Percentiles rank a stretch among this genome's conserved stretches.
phyloP scores from a whole-genome alignment of 2,329 filamentous ascomycete species.

The Xylaria arbuscula region DNA sequence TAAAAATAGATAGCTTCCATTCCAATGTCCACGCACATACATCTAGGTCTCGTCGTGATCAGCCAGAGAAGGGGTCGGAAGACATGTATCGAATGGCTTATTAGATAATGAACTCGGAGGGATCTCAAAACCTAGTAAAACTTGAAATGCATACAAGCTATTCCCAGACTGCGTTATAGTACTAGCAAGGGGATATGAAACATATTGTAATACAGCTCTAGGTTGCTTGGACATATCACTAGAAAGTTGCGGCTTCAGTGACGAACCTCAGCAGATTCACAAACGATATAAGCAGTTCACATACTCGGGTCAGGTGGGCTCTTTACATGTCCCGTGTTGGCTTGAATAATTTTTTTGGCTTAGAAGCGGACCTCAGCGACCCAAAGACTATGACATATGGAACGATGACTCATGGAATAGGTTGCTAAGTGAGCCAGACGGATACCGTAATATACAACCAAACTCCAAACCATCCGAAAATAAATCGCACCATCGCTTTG shows the following conservation, averaged over 20 bases:
- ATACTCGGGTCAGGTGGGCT: not conserved
- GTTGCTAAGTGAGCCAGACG: slow-evolving; percentile 5
- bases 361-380: not conserved
- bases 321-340: not conserved
- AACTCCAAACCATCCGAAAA: slow-evolving; percentile 7
- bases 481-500: slow-evolving; percentile 8
- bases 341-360: not conserved
- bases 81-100: no score
- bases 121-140: not conserved
- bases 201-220: not conserved
- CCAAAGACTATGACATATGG: not conserved
- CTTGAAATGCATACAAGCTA: not conserved
- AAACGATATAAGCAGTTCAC: not conserved
- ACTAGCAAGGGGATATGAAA: not conserved
- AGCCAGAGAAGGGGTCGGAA: no score
- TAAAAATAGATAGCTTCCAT: no score
- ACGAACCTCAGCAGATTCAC: not conserved
- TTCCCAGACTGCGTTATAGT: not conserved
- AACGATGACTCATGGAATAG: not conserved
- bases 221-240: not conserved
- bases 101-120: not conserved
- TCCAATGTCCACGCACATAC: no score
- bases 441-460: slow-evolving; percentile 7
- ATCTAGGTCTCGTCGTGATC: no score
- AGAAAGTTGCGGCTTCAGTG: not conserved